A percentile compares a stretch with the other conserved stretches of the same genome.
Evolutionary conservation across 352 stramenopile species (phyloP).

Genomic region (Pythium sp.): DNA sequence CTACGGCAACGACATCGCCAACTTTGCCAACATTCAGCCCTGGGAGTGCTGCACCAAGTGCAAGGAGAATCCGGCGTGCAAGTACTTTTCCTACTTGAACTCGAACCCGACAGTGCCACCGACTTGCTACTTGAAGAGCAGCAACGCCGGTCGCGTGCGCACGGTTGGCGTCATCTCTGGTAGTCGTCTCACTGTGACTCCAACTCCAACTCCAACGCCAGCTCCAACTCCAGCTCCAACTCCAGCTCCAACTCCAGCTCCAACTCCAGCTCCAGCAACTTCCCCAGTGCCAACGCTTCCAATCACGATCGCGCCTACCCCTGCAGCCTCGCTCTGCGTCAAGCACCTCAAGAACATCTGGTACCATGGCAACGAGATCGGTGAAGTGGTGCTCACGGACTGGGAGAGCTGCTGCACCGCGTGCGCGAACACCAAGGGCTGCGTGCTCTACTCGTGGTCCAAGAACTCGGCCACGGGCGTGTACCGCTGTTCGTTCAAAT

Average conservation of each 20-base stretch:
- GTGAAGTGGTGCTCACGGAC: conserved; percentile 16
- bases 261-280: background rate
- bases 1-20: conserved; percentile 41
- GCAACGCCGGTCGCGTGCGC: background rate
- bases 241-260: background rate
- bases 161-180: conserved; percentile 12
- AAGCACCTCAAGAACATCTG: conserved; percentile 34
- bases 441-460: conserved; percentile 13
- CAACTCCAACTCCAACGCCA: background rate
- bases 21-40: conserved; percentile 27
- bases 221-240: no score
- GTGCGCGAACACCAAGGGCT: conserved; percentile 9
- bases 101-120: conserved; percentile 1
- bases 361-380: conserved; percentile 35
- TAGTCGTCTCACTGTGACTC: background rate
- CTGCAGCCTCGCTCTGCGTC: conserved; percentile 15
- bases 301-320: background rate
- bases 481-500: conserved; percentile 12
- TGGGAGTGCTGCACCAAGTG: conserved; percentile 36
- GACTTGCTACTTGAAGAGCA: conserved; percentile 37
- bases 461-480: background rate
- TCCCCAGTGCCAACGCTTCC: background rate
- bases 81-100: conserved; percentile 34
- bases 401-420: conserved; percentile 9
- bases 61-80: conserved; percentile 23